A percentile compares a stretch with the other conserved stretches of the same genome.
phyloP scores from a whole-genome alignment of 768 basidiomycete species.

The Kwoniella dejecticola region DNA sequence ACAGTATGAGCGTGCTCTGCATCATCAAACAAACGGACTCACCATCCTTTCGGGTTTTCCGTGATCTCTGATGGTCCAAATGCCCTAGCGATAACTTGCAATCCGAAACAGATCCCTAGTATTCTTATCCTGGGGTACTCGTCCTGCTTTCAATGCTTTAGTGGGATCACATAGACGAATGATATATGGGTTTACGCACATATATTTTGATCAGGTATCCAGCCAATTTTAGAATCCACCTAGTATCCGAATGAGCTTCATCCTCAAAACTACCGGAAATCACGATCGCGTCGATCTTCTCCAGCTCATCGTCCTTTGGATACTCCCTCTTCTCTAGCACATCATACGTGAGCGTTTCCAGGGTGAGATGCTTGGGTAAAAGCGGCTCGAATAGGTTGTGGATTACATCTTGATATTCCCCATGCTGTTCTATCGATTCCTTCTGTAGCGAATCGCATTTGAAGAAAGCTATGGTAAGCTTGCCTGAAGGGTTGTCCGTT shows the following conservation, averaged over 20 bases:
- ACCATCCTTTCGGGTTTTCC: slow-evolving; percentile 45
- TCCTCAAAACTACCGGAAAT: slow-evolving; percentile 45
- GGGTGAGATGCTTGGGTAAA: slow-evolving; percentile 27
- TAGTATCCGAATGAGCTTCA: slow-evolving; percentile 39
- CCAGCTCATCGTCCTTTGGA: slow-evolving; percentile 38
- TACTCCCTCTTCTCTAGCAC: slow-evolving; percentile 39
- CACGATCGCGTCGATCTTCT: slow-evolving; percentile 37
- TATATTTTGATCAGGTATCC: slow-evolving; percentile 41
- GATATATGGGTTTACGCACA: no score
- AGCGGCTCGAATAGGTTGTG: slow-evolving; percentile 47
- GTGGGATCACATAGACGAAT: no score
- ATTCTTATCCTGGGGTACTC: slow-evolving; percentile 38
- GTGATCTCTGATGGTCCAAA: slow-evolving; percentile 37
- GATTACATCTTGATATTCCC: slow-evolving; percentile 41
- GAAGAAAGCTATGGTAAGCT: slow-evolving; percentile 38
- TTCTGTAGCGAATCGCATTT: slow-evolving; percentile 40
- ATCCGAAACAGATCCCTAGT: slow-evolving; percentile 43
- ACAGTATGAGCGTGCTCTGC: not conserved
- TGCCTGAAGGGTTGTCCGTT: slow-evolving; percentile 12
- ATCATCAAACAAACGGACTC: slow-evolving; percentile 1
- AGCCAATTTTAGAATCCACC: slow-evolving; percentile 43
- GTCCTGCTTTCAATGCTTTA: slow-evolving; percentile 19
- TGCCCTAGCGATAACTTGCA: slow-evolving; percentile 41
- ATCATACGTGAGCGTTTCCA: slow-evolving; percentile 36
- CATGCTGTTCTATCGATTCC: slow-evolving; percentile 31